phyloP scores from a whole-genome alignment of 331 rosid genomes.

The Pyrus hybrid region DNA sequence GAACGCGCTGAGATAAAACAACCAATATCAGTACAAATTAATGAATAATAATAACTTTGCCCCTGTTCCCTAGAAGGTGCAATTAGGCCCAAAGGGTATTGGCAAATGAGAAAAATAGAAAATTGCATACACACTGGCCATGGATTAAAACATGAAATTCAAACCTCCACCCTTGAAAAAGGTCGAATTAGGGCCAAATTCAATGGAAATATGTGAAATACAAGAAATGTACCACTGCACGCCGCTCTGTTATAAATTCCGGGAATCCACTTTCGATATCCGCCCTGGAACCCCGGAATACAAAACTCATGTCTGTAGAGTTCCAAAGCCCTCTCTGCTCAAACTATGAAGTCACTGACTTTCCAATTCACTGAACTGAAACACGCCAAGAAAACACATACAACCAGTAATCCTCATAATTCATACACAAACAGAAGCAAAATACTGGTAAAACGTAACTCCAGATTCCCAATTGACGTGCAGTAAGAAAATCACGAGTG shows the following conservation, averaged over 20 bases:
- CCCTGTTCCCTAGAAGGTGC: not conserved
- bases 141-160: not conserved
- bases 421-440: not conserved
- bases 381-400: not conserved
- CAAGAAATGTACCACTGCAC: conserved; percentile 50
- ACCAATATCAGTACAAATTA: conserved; percentile 5
- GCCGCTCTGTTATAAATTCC: conserved; percentile 73
- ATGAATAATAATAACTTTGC: not conserved
- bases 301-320: conserved; percentile 69
- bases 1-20: conserved; percentile 58
- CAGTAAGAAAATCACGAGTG: not conserved
- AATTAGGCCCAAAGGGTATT: not conserved
- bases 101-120: not conserved
- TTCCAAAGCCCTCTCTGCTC: conserved; percentile 5
- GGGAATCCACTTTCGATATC: conserved; percentile 85
- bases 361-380: conserved; percentile 18
- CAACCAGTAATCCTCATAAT: conserved; percentile 4
- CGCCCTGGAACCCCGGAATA: conserved; percentile 82
- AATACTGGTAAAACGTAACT: not conserved
- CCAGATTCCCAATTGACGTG: not conserved
- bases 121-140: not conserved
- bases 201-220: not conserved
- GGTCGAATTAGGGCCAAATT: not conserved
- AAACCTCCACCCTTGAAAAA: not conserved
- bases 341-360: not conserved